Evolutionary conservation across 306 rosid genomes (phyloP).

Genomic region (Rubus idaeus): DNA sequence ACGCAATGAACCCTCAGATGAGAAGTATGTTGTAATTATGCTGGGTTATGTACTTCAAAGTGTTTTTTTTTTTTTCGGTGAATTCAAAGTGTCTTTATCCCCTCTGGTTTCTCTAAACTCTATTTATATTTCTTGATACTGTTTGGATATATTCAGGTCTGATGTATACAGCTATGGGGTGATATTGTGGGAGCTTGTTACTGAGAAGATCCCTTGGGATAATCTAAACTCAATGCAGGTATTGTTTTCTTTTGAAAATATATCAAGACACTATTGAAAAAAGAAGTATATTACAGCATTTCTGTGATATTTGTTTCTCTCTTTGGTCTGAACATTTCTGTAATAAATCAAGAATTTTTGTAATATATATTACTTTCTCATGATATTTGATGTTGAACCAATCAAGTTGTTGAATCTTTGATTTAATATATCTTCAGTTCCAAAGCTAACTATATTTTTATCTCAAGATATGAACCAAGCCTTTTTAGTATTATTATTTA

Average conservation of each 20-base stretch:
- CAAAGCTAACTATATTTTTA: neutral
- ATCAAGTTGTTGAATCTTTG: neutral
- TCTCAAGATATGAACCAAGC: neutral
- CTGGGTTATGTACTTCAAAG: constrained; percentile 4
- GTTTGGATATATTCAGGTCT: constrained; percentile 61
- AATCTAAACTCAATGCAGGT: constrained; percentile 99
- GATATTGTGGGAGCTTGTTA: constrained; percentile 94
- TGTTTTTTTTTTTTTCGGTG: too few relatives aligned
- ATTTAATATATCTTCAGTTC: neutral
- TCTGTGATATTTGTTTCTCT: neutral
- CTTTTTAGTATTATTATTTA: neutral
- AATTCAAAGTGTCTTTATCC: constrained; percentile 4
- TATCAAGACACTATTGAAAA: constrained; percentile 9
- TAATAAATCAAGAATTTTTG: neutral
- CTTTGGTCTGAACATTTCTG: neutral
- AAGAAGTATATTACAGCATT: constrained; percentile 6
- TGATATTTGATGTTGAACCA: neutral
- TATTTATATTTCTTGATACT: constrained; percentile 19
- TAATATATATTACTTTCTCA: neutral
- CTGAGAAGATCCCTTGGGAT: constrained; percentile 99
- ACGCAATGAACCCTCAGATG: constrained; percentile 95
- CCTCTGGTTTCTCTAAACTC: constrained; percentile 11
- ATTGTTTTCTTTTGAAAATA: constrained; percentile 37
- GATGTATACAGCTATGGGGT: constrained; percentile 98
- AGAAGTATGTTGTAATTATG: constrained; percentile 60